These are phyloP conservation scores for Talaromyces piceae DNA, from an alignment of 2,329 filamentous ascomycete genomes.

Conservation along the genomic window DNA sequence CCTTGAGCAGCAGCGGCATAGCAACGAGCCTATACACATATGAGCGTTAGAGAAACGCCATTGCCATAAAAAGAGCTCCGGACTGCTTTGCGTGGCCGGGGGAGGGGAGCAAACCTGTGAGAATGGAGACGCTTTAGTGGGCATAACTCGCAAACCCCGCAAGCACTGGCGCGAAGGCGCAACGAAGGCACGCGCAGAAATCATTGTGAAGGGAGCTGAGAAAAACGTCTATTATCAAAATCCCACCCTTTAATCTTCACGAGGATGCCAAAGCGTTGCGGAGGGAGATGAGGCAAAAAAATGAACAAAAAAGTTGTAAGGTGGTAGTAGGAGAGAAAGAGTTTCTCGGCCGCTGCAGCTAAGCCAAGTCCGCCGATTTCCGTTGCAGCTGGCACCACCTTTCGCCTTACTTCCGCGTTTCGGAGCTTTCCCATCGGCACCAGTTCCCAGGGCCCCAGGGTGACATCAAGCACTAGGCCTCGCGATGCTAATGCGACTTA, in stretches of 20 bases:
- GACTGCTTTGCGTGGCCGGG: not conserved
- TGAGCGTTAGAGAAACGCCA: slow-evolving; percentile 12
- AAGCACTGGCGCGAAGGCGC: slow-evolving; percentile 73
- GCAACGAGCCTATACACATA: slow-evolving; percentile 52
- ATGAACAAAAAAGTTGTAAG: slow-evolving; percentile 4
- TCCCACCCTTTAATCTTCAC: slow-evolving; percentile 4
- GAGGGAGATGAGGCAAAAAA: slow-evolving; percentile 1
- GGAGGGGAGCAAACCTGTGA: slow-evolving; percentile 49
- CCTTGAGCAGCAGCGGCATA: slow-evolving; percentile 48
- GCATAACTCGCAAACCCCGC: slow-evolving; percentile 51
- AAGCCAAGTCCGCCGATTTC: slow-evolving; percentile 8
- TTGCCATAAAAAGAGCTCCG: slow-evolving; percentile 6
- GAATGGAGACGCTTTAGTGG: slow-evolving; percentile 41
- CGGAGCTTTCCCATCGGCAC: slow-evolving; percentile 11
- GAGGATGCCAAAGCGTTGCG: not conserved
- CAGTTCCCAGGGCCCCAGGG: not conserved
- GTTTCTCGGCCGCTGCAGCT: slow-evolving; percentile 11
- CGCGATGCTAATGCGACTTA: slow-evolving; percentile 1
- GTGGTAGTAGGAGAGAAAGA: slow-evolving; percentile 7
- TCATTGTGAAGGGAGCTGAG: slow-evolving; percentile 54
- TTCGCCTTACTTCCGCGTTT: slow-evolving; percentile 13
- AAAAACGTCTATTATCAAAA: slow-evolving; percentile 1
- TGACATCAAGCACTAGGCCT: slow-evolving; percentile 2
- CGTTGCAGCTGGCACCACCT: slow-evolving; percentile 3
- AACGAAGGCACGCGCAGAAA: slow-evolving; percentile 71